Conservation (phyloP, 805 yeast genomes). For the Wickerhamiella spandovensis region DNA sequence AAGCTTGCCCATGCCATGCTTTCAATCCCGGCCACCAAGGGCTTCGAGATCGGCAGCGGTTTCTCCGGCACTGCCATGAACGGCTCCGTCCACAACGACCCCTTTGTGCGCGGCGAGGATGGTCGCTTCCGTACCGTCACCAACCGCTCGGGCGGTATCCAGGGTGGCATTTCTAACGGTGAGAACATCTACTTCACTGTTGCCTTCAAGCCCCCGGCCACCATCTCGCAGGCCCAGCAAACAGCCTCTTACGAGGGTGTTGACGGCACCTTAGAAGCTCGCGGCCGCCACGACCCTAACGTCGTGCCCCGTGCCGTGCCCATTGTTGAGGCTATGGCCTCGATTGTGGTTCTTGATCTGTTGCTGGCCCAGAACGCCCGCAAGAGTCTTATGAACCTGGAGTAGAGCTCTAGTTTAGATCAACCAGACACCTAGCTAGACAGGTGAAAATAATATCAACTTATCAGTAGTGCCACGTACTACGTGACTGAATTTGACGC, state of each 20-base stretch:
- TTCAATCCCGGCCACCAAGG: slow-evolving; percentile 95
- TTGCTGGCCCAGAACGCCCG: slow-evolving; percentile 77
- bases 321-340: slow-evolving; percentile 96
- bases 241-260: slow-evolving; percentile 84
- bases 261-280: slow-evolving; percentile 79
- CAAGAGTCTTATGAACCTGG: slow-evolving; percentile 32
- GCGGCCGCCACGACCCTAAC: slow-evolving; percentile 97
- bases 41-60: slow-evolving; percentile 96
- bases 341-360: slow-evolving; percentile 83
- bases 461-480: background rate
- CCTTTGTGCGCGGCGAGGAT: slow-evolving; percentile 51
- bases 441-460: background rate
- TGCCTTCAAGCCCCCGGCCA: slow-evolving; percentile 97
- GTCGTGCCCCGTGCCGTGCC: slow-evolving; percentile 98
- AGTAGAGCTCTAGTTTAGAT: background rate
- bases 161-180: slow-evolving; percentile 96
- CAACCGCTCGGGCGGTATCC: slow-evolving; percentile 92
- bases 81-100: slow-evolving; percentile 90
- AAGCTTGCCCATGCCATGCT: slow-evolving; percentile 94
- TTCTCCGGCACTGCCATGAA: slow-evolving; percentile 80
- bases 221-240: slow-evolving; percentile 83
- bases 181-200: slow-evolving; percentile 88
- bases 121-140: slow-evolving; percentile 71
- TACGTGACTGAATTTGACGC: no score
- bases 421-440: no score